Base-by-base conservation (phyloP, 116 monocot species). In the Iris pallida region DNA sequence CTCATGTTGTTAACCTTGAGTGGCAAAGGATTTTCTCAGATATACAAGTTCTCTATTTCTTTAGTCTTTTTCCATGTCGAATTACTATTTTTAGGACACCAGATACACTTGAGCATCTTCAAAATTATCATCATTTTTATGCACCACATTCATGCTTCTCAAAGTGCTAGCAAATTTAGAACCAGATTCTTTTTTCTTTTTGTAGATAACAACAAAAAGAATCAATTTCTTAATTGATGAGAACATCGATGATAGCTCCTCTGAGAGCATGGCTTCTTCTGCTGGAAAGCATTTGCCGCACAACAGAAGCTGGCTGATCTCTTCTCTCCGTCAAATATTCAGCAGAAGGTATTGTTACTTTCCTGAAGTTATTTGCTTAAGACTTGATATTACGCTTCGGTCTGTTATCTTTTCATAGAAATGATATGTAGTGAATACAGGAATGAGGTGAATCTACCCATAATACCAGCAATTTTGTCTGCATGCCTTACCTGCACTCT, bases 131-230 rank as follows among this genome's bases (percentile, higher is more conserved):
- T 30, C 30, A 30, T 30, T 30, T 30, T 30, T 30, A 30, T 30
- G 30, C 30, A 30, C 30, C 30, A 30, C 30, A 30, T 30, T 30
- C 30, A 42, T 42, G 43, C 8, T 14, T 17, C 43, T 15, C 43
- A 42, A 63, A 75, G 8, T 0, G 8, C 20, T 53, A 70, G 47
- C 20, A 51, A 52, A 51, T 7, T 51, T 65, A 51, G 49, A 65
- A 65, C 14, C 51, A 20, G 52, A 52, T 49, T 67, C 42, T 0
- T 42, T 55, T 67, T 47, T 53, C 0, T 51, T 51, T 56, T 73
- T 72, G 4, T 71, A 97, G 97, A 66, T 97, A 61, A 97, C 97
- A 43, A 90, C 90, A 55, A 92, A 82, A 68, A 88, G 92, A 79
- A 85, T 97, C 20, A 92, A 85, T 71, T 97, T 97, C 59, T 76